These are phyloP conservation scores for Nepenthes mirabilis DNA, from an alignment of 148 eudicot species.

Conservation along the genomic window DNA sequence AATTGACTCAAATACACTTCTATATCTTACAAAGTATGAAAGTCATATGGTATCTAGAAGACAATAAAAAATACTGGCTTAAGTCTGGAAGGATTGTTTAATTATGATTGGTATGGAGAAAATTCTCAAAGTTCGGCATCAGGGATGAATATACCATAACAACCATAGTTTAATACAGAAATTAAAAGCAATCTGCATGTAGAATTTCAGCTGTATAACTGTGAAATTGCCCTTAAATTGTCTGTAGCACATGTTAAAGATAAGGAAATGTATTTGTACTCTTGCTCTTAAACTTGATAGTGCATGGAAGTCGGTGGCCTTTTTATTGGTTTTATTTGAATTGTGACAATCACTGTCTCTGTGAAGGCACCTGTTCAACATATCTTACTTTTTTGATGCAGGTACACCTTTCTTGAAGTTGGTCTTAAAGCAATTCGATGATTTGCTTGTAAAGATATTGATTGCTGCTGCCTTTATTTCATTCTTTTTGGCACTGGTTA, in stretches of 20 bases:
- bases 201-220: not conserved
- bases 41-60: too few species aligned
- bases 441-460: slow-evolving; percentile 91
- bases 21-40: too few species aligned
- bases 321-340: not conserved
- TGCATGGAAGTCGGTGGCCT: not conserved
- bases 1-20: too few species aligned
- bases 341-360: not conserved
- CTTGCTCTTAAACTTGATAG: not conserved
- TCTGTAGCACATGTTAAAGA: not conserved
- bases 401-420: slow-evolving; percentile 97
- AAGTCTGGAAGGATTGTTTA: too few species aligned
- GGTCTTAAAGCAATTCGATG: slow-evolving; percentile 97
- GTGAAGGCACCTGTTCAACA: not conserved
- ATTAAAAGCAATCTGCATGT: not conserved
- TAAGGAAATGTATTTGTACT: not conserved
- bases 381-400: slow-evolving; percentile 20
- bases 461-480: slow-evolving; percentile 90
- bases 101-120: too few species aligned
- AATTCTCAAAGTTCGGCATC: too few species aligned
- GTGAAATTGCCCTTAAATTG: not conserved
- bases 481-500: slow-evolving; percentile 75
- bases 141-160: too few species aligned
- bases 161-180: too few species aligned
- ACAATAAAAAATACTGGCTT: too few species aligned